These are phyloP conservation scores for Psilocybe azurescens DNA, from an alignment of 768 basidiomycete genomes.

Conservation along the genomic window DNA sequence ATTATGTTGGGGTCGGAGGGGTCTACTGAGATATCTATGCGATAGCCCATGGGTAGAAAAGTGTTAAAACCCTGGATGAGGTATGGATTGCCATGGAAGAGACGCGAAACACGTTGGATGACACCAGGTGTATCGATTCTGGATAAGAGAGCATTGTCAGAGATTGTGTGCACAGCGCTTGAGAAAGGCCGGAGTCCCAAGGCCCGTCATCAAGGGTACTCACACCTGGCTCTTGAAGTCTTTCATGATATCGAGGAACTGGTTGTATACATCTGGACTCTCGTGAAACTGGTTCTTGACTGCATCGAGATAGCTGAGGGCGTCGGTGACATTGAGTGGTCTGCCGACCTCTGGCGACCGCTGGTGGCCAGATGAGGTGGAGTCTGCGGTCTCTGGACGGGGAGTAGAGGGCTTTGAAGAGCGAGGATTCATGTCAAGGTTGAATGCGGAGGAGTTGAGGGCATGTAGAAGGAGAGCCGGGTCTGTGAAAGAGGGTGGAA, in stretches of 20 bases:
- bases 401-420: slow-evolving; percentile 44
- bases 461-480: slow-evolving; percentile 29
- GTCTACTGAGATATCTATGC: slow-evolving; percentile 84
- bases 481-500: slow-evolving; percentile 23
- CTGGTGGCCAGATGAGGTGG: slow-evolving; percentile 30
- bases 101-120: slow-evolving; percentile 63
- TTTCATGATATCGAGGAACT: slow-evolving; percentile 97
- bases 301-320: slow-evolving; percentile 91
- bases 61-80: slow-evolving; percentile 99
- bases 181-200: slow-evolving; percentile 92
- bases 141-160: slow-evolving; percentile 20
- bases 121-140: slow-evolving; percentile 98
- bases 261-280: slow-evolving; percentile 93
- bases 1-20: slow-evolving; percentile 74
- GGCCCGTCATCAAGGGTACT: slow-evolving; percentile 52
- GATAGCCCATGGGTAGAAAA: slow-evolving; percentile 92
- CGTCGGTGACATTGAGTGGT: slow-evolving; percentile 91
- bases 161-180: slow-evolving; percentile 33
- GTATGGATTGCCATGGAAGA: slow-evolving; percentile 88
- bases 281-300: slow-evolving; percentile 92
- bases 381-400: slow-evolving; percentile 39
- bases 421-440: slow-evolving; percentile 29
- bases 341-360: slow-evolving; percentile 50
- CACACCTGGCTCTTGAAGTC: slow-evolving; percentile 97
- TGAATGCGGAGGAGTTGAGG: slow-evolving; percentile 18